Evolutionary conservation across 2,329 filamentous ascomycete species (phyloP).

Genomic region (Penicillium sp.): DNA sequence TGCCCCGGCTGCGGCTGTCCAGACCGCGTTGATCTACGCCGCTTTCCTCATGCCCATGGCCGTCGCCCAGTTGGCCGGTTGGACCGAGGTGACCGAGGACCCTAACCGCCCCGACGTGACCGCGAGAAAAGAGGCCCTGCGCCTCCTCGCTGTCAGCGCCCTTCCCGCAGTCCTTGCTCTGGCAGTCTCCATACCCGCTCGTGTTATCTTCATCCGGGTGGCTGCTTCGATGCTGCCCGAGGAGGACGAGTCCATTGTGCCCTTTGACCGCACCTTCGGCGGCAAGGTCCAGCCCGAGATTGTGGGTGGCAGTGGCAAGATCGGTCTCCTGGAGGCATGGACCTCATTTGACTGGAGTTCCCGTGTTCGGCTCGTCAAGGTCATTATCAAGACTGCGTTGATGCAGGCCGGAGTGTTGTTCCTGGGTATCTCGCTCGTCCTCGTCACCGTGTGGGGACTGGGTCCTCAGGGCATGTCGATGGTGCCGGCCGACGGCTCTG

Average conservation of each 20-base stretch:
- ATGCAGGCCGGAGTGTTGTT: conserved; percentile 54
- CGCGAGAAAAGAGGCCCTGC: conserved; percentile 38
- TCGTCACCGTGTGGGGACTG: not conserved
- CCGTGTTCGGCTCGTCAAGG: conserved; percentile 72
- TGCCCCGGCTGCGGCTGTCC: conserved; percentile 68
- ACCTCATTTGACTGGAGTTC: conserved; percentile 73
- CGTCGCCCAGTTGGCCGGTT: conserved; percentile 55
- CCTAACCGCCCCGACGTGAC: conserved; percentile 30
- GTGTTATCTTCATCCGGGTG: conserved; percentile 77
- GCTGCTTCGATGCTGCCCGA: conserved; percentile 85
- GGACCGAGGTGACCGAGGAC: conserved; percentile 33
- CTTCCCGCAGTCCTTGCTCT: conserved; percentile 56
- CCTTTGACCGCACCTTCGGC: conserved; percentile 85
- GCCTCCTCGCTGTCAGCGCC: conserved; percentile 36
- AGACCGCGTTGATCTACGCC: conserved; percentile 60
- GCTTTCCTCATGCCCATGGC: conserved; percentile 42
- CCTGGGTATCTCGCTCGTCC: not conserved
- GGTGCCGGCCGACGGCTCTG: not conserved
- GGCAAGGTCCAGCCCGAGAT: conserved; percentile 76
- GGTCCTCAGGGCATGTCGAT: not conserved
- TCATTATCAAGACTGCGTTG: conserved; percentile 72
- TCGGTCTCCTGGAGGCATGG: conserved; percentile 78
- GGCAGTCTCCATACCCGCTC: conserved; percentile 73
- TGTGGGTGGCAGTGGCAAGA: conserved; percentile 71
- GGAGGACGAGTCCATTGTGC: conserved; percentile 80